phyloP scores from a whole-genome alignment of 371 early-diverging fungal species.

The Mortierella sp. region DNA sequence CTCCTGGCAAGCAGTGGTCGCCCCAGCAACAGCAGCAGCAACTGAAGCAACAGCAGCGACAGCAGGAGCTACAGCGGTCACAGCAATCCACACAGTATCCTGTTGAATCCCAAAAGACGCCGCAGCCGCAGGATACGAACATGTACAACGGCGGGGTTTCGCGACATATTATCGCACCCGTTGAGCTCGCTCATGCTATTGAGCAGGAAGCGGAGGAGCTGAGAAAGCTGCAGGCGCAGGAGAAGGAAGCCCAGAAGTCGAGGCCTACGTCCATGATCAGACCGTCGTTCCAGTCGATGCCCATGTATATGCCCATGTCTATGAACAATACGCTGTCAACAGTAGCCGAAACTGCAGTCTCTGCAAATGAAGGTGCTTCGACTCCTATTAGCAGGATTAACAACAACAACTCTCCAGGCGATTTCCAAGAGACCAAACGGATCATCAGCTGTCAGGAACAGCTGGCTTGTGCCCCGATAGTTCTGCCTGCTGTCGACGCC shows the following conservation, averaged over 20 bases:
- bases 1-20: slow-evolving; percentile 19
- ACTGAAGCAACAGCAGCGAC: slow-evolving; percentile 24
- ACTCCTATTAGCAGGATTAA: not conserved
- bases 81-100: slow-evolving; percentile 20
- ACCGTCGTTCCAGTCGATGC: slow-evolving; percentile 2
- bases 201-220: slow-evolving; percentile 40
- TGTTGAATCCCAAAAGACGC: slow-evolving; percentile 27
- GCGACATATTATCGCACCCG: slow-evolving; percentile 46
- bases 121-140: slow-evolving; percentile 36
- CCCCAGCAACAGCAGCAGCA: slow-evolving; percentile 19
- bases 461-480: slow-evolving; percentile 15
- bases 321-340: slow-evolving; percentile 19
- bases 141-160: slow-evolving; percentile 38
- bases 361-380: not conserved
- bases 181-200: slow-evolving; percentile 39
- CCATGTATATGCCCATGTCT: no score
- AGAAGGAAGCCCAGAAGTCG: slow-evolving; percentile 21
- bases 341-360: slow-evolving; percentile 21
- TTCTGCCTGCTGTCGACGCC: not conserved
- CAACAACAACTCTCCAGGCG: slow-evolving; percentile 5
- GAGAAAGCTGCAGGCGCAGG: slow-evolving; percentile 23
- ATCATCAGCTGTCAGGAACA: slow-evolving; percentile 42
- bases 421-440: slow-evolving; percentile 15
- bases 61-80: slow-evolving; percentile 15
- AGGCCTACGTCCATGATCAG: slow-evolving; percentile 47